These are phyloP conservation scores for Teratosphaeria epicoccoides DNA, from an alignment of 2,329 filamentous ascomycete species.

Conservation along the genomic window DNA sequence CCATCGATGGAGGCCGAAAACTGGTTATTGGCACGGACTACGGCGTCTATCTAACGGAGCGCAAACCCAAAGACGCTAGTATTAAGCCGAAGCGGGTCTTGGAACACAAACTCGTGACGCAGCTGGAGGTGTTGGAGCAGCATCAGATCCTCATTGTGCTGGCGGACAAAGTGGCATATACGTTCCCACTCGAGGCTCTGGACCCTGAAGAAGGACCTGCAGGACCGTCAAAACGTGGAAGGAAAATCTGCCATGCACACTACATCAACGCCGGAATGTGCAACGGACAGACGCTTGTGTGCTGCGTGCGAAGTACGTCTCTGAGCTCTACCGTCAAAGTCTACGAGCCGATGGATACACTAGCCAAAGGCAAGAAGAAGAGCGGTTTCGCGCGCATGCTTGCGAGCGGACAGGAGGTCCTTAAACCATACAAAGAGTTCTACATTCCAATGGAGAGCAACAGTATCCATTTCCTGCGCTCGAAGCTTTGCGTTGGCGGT, in stretches of 20 bases:
- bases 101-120: slow-evolving; percentile 77
- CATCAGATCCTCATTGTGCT: slow-evolving; percentile 85
- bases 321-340: slow-evolving; percentile 96
- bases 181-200: slow-evolving; percentile 76
- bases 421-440: slow-evolving; percentile 97
- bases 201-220: slow-evolving; percentile 67
- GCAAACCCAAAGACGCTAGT: slow-evolving; percentile 70
- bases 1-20: slow-evolving; percentile 90
- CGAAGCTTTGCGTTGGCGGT: slow-evolving; percentile 92
- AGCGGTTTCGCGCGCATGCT: slow-evolving; percentile 95
- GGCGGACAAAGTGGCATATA: slow-evolving; percentile 84
- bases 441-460: slow-evolving; percentile 98
- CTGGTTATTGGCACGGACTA: slow-evolving; percentile 89
- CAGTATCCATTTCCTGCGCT: slow-evolving; percentile 93
- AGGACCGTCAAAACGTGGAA: slow-evolving; percentile 69
- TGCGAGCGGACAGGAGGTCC: slow-evolving; percentile 80
- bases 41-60: slow-evolving; percentile 84
- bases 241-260: slow-evolving; percentile 96
- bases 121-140: slow-evolving; percentile 92
- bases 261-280: slow-evolving; percentile 98
- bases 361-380: slow-evolving; percentile 71
- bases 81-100: slow-evolving; percentile 69
- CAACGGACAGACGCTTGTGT: slow-evolving; percentile 84
- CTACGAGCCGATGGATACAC: slow-evolving; percentile 95
- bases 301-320: slow-evolving; percentile 88